phyloP scores from a whole-genome alignment of 1,284 basidiomycete genomes.

The Rhodotorula sp. region DNA sequence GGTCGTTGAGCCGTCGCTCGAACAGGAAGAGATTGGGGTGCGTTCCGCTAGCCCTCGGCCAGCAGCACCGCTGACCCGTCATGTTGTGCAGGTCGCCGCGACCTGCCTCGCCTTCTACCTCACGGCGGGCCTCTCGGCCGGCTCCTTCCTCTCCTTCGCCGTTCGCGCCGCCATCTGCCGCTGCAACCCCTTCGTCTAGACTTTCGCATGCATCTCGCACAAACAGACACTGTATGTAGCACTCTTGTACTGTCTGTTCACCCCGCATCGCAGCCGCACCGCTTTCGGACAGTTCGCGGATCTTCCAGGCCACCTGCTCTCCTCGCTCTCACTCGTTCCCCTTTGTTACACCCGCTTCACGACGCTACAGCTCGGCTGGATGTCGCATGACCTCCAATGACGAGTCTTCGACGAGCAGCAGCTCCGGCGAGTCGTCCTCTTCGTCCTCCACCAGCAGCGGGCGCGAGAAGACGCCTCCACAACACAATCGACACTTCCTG shows the following conservation, averaged over 20 bases:
- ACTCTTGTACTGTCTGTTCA: neutral
- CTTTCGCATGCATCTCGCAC: neutral
- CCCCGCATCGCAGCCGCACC: neutral
- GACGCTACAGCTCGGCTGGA: neutral
- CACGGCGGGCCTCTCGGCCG: constrained; percentile 37
- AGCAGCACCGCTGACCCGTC: too few relatives aligned
- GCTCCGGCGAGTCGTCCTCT: neutral
- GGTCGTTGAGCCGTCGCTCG: constrained; percentile 41
- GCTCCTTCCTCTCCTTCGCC: constrained; percentile 39
- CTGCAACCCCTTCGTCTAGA: constrained; percentile 31
- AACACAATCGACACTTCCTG: too few relatives aligned
- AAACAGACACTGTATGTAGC: neutral
- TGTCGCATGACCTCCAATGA: neutral
- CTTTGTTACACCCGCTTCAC: neutral
- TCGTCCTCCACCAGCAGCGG: neutral
- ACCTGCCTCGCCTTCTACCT: constrained; percentile 43
- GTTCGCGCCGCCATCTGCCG: constrained; percentile 33
- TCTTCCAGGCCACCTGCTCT: neutral
- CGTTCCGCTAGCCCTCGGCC: constrained; percentile 1
- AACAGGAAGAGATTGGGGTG: constrained; percentile 43
- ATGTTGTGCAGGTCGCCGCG: constrained; percentile 34
- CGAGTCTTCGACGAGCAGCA: neutral
- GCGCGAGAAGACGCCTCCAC: too few relatives aligned
- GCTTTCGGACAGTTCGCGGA: neutral
- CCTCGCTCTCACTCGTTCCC: too few relatives aligned